Evolutionary conservation across 1,284 basidiomycete genomes (phyloP).

Genomic region (Leccinum pachyderme): DNA sequence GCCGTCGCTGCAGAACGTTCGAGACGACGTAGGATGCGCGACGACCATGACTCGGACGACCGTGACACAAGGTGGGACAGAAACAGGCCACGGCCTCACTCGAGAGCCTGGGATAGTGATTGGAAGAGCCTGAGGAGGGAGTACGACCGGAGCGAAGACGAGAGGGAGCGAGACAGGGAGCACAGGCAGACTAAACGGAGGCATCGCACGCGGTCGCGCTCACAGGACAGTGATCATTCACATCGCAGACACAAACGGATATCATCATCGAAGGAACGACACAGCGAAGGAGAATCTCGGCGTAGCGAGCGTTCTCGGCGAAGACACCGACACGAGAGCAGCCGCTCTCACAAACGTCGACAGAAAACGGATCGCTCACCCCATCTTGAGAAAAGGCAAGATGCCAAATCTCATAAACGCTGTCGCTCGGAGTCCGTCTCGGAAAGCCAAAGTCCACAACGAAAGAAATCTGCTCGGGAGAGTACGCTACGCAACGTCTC

Average conservation of each 20-base stretch:
- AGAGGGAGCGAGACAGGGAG: slow-evolving; percentile 13
- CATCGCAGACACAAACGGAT: slow-evolving; percentile 13
- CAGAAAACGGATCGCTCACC: slow-evolving; percentile 22
- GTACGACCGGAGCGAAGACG: slow-evolving; percentile 20
- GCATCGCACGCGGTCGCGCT: slow-evolving; percentile 33
- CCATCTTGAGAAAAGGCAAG: slow-evolving; percentile 3
- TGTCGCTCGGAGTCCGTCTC: slow-evolving; percentile 16
- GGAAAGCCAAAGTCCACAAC: slow-evolving; percentile 11
- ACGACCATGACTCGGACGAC: slow-evolving; percentile 37
- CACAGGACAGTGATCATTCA: slow-evolving; percentile 20
- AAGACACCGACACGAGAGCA: slow-evolving; percentile 24
- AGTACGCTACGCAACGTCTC: slow-evolving; percentile 23
- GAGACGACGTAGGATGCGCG: slow-evolving; percentile 41
- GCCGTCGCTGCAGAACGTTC: slow-evolving; percentile 62
- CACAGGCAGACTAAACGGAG: slow-evolving; percentile 19
- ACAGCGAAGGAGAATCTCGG: slow-evolving; percentile 13
- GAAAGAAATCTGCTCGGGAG: slow-evolving; percentile 6
- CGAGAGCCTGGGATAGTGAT: slow-evolving; percentile 30
- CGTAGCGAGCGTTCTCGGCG: slow-evolving; percentile 22
- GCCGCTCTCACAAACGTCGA: slow-evolving; percentile 17
- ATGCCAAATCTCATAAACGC: slow-evolving; percentile 8
- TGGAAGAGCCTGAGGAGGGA: slow-evolving; percentile 21
- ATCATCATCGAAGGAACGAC: slow-evolving; percentile 11
- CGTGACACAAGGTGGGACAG: slow-evolving; percentile 44
- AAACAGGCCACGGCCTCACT: slow-evolving; percentile 31